Evolutionary conservation across 352 stramenopile species (phyloP), one percentile per base, ranked within the genome.

Genomic region (Globisporangium paddicum): DNA sequence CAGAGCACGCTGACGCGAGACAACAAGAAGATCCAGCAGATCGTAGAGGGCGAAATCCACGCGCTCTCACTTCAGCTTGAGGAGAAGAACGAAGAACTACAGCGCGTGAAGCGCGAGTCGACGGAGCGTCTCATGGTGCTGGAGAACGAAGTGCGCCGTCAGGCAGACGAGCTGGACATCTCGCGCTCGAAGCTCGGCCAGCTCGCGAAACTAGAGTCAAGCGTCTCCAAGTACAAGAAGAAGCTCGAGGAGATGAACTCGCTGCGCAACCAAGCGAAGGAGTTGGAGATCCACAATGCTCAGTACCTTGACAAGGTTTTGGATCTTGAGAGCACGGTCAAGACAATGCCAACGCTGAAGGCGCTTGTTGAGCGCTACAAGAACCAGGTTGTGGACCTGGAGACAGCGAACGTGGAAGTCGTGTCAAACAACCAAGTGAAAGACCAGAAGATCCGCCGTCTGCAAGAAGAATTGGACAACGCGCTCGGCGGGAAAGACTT

Each of bases 21-120:
- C 68, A 93, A 95, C 71, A 89, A 91, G 42, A 95, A 95, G 65
- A 89, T 95, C 55, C 78, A 93, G 57, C 80, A 94, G 66, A 87
- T 95, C 54, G 86, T 95, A 6, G 85, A 92, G 30, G 78, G 82
- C 35, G 83, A 95, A 62, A 73, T 92, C 18, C 83, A 95, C 44
- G 69, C 78, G 42, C 62, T 93, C 16, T 87, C 77, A 13, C 68
- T 91, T 55, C 69, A 89, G 60, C 63, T 95, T 37, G 82, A 95
- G 23, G 83, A 89, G 51, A 90, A 92, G 55, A 82, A 88, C 21
- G 66, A 93, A 3, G 81, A 92, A 50, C 60, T 93, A 7, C 65
- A 73, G 53, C 82, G 84, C 32, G 66, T 87, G 21, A 93, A 91
- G 63, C 77, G 77, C 30, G 83, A 95, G 55, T 86, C 83, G 18